Evolutionary conservation across 192 early-diverging fungal species (phyloP).

Genomic region (Coemansia sp.): DNA sequence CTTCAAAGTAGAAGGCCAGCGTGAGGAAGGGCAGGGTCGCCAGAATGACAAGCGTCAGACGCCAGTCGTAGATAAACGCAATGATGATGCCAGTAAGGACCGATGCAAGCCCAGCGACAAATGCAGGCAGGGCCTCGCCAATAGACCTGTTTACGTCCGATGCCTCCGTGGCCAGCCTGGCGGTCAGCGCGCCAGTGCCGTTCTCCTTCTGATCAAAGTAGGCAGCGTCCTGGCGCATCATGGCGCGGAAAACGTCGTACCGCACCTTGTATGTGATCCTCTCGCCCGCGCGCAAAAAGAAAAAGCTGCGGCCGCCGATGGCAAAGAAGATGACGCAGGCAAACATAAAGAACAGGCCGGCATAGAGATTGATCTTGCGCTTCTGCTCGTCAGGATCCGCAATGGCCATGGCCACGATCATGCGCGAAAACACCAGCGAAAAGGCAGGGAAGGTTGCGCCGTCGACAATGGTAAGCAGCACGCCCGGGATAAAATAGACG

Average conservation of each 20-base stretch:
- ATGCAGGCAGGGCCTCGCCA: constrained; percentile 40
- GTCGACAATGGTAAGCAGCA: constrained; percentile 60
- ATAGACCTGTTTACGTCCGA: constrained; percentile 58
- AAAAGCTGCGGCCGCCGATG: constrained; percentile 54
- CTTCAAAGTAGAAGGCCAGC: constrained; percentile 38
- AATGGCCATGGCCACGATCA: constrained; percentile 36
- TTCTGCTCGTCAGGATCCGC: constrained; percentile 25
- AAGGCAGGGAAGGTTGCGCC: constrained; percentile 79
- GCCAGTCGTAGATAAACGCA: constrained; percentile 75
- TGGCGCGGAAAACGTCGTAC: constrained; percentile 61
- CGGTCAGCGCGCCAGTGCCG: constrained; percentile 75
- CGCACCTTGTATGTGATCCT: constrained; percentile 69
- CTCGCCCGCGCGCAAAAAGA: constrained; percentile 67
- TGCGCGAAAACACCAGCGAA: constrained; percentile 62
- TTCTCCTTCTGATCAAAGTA: constrained; percentile 82
- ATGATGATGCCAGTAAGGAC: constrained; percentile 54
- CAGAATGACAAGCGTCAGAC: constrained; percentile 75
- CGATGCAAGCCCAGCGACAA: constrained; percentile 23
- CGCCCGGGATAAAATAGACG: constrained; percentile 54
- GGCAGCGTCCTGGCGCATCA: constrained; percentile 82
- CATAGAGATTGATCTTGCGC: constrained; percentile 54
- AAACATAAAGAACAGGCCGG: constrained; percentile 61
- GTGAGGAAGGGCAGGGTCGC: constrained; percentile 59
- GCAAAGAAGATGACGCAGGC: constrained; percentile 59
- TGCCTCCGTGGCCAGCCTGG: constrained; percentile 80